These are phyloP conservation scores for Ajuga reptans DNA, from an alignment of 305 asterid genomes.

Conservation along the genomic window DNA sequence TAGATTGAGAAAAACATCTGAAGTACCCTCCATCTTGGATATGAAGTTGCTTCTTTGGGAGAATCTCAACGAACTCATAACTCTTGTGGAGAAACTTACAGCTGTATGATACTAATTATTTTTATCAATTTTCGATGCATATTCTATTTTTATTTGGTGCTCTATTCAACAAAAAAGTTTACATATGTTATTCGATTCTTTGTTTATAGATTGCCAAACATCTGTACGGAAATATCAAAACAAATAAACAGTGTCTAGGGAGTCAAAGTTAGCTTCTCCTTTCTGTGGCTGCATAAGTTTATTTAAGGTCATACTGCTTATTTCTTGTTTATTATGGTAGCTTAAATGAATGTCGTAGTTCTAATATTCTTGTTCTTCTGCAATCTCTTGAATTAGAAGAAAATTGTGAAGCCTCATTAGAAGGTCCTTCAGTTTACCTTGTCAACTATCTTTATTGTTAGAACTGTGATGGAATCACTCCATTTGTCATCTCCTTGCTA, in stretches of 20 bases:
- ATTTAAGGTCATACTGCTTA: not conserved
- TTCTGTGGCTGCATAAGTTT: not conserved
- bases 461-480: too few species aligned
- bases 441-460: not conserved
- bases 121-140: conserved; percentile 10
- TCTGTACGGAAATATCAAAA: not conserved
- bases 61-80: conserved; percentile 51
- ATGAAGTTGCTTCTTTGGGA: conserved; percentile 69
- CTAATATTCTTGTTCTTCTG: not conserved
- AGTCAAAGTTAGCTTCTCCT: not conserved
- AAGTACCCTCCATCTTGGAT: conserved; percentile 35
- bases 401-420: not conserved
- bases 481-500: too few species aligned
- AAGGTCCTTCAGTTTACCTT: not conserved
- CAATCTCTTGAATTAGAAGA: not conserved
- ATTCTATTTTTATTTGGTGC: conserved; percentile 8
- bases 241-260: too few species aligned
- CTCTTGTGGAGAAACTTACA: conserved; percentile 62
- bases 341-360: not conserved
- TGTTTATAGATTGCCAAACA: not conserved
- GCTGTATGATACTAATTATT: conserved; percentile 46
- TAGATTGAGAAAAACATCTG: conserved; percentile 36
- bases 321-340: not conserved
- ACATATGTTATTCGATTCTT: not conserved
- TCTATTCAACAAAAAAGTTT: not conserved